phyloP scores from a whole-genome alignment of 371 early-diverging fungal species.

The Mucor saturninus region DNA sequence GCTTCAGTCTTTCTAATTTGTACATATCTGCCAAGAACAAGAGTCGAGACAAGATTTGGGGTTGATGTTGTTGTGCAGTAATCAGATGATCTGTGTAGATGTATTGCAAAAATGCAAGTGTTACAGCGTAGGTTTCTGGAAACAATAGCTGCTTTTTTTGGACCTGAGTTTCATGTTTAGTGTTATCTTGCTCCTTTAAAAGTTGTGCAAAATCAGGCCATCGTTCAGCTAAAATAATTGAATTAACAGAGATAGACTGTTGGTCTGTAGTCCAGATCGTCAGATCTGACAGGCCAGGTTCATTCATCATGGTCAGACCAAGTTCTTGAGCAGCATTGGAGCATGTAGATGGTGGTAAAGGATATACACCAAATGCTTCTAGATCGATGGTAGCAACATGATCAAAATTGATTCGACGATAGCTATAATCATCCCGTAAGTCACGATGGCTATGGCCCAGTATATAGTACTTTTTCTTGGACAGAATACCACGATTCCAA shows the following conservation, averaged over 20 bases:
- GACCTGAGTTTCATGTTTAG: neutral
- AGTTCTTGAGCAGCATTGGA: constrained; percentile 63
- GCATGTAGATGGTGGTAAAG: constrained; percentile 49
- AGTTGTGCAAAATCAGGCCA: constrained; percentile 65
- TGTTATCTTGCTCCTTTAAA: constrained; percentile 23
- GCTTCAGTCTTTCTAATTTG: constrained; percentile 55
- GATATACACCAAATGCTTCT: constrained; percentile 74
- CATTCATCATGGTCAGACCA: constrained; percentile 37
- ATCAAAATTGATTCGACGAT: constrained; percentile 77
- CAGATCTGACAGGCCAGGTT: constrained; percentile 61
- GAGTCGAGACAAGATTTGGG: constrained; percentile 62
- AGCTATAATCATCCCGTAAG: constrained; percentile 76
- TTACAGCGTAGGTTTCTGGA: constrained; percentile 60
- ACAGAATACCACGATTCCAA: constrained; percentile 81
- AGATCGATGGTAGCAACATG: constrained; percentile 73
- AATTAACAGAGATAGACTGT: constrained; percentile 59
- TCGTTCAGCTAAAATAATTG: constrained; percentile 64
- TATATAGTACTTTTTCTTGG: constrained; percentile 62
- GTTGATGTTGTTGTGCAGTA: constrained; percentile 56
- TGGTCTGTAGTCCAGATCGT: constrained; percentile 63
- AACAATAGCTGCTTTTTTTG: constrained; percentile 38
- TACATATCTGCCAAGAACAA: constrained; percentile 63
- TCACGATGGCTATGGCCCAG: constrained; percentile 67
- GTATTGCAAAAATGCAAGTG: constrained; percentile 66
- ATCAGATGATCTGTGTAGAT: constrained; percentile 68